These are phyloP conservation scores for Chlamydomonas applanata DNA, from an alignment of 139 green algal genomes.

Conservation along the genomic window DNA sequence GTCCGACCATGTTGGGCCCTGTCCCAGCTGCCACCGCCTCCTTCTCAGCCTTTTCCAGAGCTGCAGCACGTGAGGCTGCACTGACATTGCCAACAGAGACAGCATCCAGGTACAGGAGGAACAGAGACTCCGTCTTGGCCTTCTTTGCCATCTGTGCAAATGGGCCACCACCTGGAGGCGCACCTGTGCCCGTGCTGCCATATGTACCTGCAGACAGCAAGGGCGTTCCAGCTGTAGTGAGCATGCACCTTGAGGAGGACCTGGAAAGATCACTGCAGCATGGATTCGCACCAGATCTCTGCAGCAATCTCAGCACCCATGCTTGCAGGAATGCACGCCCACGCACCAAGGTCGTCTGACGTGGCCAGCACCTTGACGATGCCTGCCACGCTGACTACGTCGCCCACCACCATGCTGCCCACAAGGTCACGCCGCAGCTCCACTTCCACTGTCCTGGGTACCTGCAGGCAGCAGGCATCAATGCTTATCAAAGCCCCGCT, in stretches of 20 bases:
- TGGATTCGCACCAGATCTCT: no score
- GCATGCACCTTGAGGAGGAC: no score
- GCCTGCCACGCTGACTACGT: constrained; percentile 78
- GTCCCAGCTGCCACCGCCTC: neutral
- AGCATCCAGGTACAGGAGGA: constrained; percentile 91
- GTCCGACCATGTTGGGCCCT: no score
- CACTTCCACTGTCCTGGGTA: constrained; percentile 54
- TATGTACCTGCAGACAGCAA: neutral
- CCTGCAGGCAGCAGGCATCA: neutral
- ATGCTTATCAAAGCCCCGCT: no score
- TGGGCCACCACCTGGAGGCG: neutral
- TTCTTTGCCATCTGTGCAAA: neutral
- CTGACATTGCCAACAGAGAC: constrained; percentile 66
- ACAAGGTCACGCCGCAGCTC: constrained; percentile 88
- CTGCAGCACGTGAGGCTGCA: constrained; percentile 2
- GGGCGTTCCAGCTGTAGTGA: no score
- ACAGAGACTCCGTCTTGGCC: constrained; percentile 49
- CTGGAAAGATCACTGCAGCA: no score
- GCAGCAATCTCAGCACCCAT: no score
- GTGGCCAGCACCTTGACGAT: constrained; percentile 71
- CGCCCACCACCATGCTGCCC: constrained; percentile 63
- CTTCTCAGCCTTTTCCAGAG: neutral
- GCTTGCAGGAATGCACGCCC: neutral
- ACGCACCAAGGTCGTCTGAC: constrained; percentile 36
- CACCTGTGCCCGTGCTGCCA: no score